Conservation (phyloP, 768 basidiomycete genomes). For the Rhodotorula babjevae region DNA sequence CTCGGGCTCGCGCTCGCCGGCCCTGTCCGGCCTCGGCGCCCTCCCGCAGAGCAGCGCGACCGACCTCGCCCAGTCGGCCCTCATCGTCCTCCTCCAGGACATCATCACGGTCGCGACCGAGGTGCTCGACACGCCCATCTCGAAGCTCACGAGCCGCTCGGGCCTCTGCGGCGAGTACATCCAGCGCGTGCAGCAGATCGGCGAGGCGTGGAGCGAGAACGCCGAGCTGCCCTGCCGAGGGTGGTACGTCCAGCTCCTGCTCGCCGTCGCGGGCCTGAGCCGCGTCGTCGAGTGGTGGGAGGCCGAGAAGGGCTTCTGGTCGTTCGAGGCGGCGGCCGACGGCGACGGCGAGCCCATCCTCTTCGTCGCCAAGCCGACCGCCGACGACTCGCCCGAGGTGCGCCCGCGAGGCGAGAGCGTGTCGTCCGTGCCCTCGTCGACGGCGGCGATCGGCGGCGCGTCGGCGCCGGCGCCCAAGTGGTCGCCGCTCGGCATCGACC, state of each 20-base stretch:
- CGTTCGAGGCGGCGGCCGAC: slow-evolving; percentile 65
- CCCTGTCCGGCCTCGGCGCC: not conserved
- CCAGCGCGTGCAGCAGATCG: slow-evolving; percentile 82
- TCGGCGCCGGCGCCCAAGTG: not conserved
- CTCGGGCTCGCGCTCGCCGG: slow-evolving; percentile 25
- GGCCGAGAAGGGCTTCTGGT: slow-evolving; percentile 99
- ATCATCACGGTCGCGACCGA: slow-evolving; percentile 91
- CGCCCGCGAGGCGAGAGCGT: slow-evolving; percentile 57
- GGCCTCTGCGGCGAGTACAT: slow-evolving; percentile 81
- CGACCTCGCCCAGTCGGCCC: slow-evolving; percentile 29
- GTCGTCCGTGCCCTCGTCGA: slow-evolving; percentile 12
- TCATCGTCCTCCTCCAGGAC: slow-evolving; percentile 46
- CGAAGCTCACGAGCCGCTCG: slow-evolving; percentile 76
- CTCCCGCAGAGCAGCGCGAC: not conserved
- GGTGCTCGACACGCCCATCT: slow-evolving; percentile 79
- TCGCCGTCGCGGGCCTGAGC: slow-evolving; percentile 90
- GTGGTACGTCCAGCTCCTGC: slow-evolving; percentile 95
- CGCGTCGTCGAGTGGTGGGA: slow-evolving; percentile 95
- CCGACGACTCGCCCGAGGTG: slow-evolving; percentile 60
- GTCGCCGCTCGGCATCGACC: slow-evolving; percentile 39
- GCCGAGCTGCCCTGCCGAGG: slow-evolving; percentile 96
- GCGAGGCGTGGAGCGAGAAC: slow-evolving; percentile 94
- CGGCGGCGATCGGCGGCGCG: not conserved
- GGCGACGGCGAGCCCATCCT: slow-evolving; percentile 84
- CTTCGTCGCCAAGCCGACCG: slow-evolving; percentile 83